phyloP scores from a whole-genome alignment of 805 yeast species.

The Brettanomyces naardenensis region DNA sequence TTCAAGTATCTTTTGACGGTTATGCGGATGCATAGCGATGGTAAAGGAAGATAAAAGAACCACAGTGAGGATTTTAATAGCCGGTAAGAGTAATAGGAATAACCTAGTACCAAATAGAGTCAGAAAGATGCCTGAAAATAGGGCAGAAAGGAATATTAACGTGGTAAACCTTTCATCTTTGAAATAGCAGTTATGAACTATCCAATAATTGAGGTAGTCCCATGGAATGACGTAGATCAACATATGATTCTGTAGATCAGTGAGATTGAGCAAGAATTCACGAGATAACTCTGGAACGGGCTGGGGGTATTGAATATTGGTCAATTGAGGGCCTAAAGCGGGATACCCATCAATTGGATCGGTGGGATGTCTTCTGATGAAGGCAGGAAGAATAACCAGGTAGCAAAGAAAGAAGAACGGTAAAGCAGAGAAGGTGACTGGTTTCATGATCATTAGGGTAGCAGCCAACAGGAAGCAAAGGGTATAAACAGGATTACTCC shows the following conservation, averaged over 20 bases:
- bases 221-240: slow-evolving; percentile 51
- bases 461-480: slow-evolving; percentile 38
- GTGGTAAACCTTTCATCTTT: slow-evolving; percentile 53
- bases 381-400: slow-evolving; percentile 62
- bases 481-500: slow-evolving; percentile 60
- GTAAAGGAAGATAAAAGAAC: slow-evolving; percentile 41
- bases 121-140: slow-evolving; percentile 9
- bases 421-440: slow-evolving; percentile 42
- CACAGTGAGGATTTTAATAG: slow-evolving; percentile 27
- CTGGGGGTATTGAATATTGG: slow-evolving; percentile 43
- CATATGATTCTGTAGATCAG: slow-evolving; percentile 82
- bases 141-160: slow-evolving; percentile 34
- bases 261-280: slow-evolving; percentile 69
- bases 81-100: slow-evolving; percentile 16
- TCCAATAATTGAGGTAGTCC: slow-evolving; percentile 44
- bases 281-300: slow-evolving; percentile 75
- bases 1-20: slow-evolving; percentile 39
- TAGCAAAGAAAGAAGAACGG: slow-evolving; percentile 50
- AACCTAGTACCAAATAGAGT: slow-evolving; percentile 23
- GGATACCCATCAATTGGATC: slow-evolving; percentile 33
- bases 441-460: slow-evolving; percentile 45
- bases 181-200: slow-evolving; percentile 55
- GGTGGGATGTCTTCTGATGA: slow-evolving; percentile 53
- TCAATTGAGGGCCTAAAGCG: slow-evolving; percentile 43
- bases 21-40: slow-evolving; percentile 44